Evolutionary conservation across 202 grass and related monocot species (phyloP).

Genomic region (Zoysia matrella): DNA sequence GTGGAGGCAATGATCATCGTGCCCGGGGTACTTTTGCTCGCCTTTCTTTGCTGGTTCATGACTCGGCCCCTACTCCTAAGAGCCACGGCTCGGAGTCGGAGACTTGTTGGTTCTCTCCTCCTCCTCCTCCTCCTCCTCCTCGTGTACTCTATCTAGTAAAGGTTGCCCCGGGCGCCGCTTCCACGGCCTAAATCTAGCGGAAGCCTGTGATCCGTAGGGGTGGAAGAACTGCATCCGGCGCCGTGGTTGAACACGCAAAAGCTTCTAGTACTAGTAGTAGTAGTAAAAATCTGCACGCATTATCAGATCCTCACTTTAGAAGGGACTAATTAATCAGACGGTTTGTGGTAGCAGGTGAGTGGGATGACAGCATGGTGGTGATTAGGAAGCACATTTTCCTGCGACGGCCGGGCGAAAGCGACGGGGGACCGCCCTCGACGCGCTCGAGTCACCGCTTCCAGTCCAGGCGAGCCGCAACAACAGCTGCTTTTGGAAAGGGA

Average conservation of each 20-base stretch:
- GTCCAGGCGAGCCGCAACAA: slow-evolving; percentile 42
- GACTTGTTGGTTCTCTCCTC: no score
- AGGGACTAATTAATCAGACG: no score
- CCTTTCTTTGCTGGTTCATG: slow-evolving; percentile 17
- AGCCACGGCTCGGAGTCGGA: neutral
- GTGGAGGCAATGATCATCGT: slow-evolving; percentile 34
- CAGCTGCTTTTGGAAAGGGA: slow-evolving; percentile 6
- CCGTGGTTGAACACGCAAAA: no score
- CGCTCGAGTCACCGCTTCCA: slow-evolving; percentile 65
- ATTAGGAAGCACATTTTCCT: neutral
- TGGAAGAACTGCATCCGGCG: no score
- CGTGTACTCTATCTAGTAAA: no score
- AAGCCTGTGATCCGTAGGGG: no score
- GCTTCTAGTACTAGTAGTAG: no score
- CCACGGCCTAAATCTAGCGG: no score
- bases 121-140: no score
- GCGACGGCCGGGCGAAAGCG: neutral
- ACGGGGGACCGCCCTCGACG: slow-evolving; percentile 8
- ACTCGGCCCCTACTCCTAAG: slow-evolving; percentile 35
- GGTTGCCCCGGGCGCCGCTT: no score
- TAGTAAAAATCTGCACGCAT: no score
- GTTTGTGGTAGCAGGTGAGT: neutral
- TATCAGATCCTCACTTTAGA: no score
- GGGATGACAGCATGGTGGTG: neutral
- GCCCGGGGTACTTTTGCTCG: neutral